These are phyloP conservation scores for Suillus hirtellus DNA, from an alignment of 768 basidiomycete species.

Conservation along the genomic window DNA sequence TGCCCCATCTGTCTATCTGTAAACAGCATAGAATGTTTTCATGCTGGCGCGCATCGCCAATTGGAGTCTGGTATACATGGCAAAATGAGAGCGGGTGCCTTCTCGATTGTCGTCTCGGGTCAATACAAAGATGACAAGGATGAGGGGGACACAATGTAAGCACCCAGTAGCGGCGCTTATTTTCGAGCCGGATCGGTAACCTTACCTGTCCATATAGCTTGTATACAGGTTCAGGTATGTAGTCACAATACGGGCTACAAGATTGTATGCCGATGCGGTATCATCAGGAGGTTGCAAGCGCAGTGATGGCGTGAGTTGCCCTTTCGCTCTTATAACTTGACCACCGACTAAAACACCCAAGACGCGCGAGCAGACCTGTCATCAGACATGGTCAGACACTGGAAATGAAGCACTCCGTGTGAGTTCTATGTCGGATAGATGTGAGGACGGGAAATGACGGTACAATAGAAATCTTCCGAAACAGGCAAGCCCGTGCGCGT, in stretches of 20 bases:
- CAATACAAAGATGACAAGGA: slow-evolving; percentile 27
- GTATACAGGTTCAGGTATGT: slow-evolving; percentile 26
- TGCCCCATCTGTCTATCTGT: background rate
- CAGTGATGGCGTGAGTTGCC: slow-evolving; percentile 8
- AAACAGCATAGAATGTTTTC: slow-evolving; percentile 12
- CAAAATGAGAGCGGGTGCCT: slow-evolving; percentile 9
- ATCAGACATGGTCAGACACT: slow-evolving; percentile 22
- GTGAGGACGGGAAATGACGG: background rate
- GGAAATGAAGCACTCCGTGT: slow-evolving; percentile 23
- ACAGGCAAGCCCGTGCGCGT: slow-evolving; percentile 28
- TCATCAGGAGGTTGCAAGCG: slow-evolving; percentile 19
- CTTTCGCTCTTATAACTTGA: background rate
- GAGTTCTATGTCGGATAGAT: background rate
- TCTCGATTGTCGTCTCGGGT: slow-evolving; percentile 22
- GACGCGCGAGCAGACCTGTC: slow-evolving; percentile 20
- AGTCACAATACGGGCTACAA: background rate
- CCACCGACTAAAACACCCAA: slow-evolving; percentile 9
- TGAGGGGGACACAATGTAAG: slow-evolving; percentile 27
- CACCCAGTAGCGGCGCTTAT: slow-evolving; percentile 23
- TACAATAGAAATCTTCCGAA: slow-evolving; percentile 20
- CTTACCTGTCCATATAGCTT: slow-evolving; percentile 21
- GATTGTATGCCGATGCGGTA: background rate
- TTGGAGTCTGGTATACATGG: slow-evolving; percentile 22
- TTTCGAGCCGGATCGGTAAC: background rate
- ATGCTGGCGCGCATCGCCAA: slow-evolving; percentile 21